Evolutionary conservation across 2,329 filamentous ascomycete genomes (phyloP).

Genomic region (Colletotrichum sp.): DNA sequence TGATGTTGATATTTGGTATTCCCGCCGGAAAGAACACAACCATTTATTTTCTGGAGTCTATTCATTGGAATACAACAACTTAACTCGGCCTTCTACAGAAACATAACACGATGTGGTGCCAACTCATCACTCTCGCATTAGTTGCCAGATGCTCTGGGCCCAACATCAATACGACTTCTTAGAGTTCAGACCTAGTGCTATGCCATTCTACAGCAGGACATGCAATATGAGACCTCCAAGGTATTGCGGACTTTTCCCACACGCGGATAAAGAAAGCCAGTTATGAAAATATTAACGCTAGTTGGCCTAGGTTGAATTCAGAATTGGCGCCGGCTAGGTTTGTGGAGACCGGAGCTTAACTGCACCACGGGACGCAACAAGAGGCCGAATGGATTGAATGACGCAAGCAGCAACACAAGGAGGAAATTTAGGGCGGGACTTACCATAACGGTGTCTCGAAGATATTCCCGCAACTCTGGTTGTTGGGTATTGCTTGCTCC

Average conservation of each 20-base stretch:
- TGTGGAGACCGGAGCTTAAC: background rate
- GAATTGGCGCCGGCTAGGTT: background rate
- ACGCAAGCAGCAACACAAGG: background rate
- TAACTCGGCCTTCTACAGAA: background rate
- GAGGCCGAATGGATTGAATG: background rate
- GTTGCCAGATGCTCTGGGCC: background rate
- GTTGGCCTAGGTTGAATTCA: background rate
- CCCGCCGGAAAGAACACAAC: background rate
- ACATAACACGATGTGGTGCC: background rate
- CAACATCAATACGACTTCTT: background rate
- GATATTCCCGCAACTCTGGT: background rate
- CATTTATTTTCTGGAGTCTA: accelerated
- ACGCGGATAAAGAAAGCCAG: background rate
- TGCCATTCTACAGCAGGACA: accelerated
- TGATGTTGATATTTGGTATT: background rate
- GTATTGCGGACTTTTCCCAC: background rate
- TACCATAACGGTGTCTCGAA: background rate
- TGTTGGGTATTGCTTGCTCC: background rate
- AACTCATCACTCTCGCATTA: background rate
- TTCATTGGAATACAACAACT: accelerated
- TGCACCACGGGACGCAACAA: background rate
- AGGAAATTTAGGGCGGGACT: background rate
- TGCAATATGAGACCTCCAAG: background rate
- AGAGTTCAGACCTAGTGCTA: background rate
- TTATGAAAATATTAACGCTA: background rate